Evolutionary conservation across 805 yeast genomes (phyloP).

Genomic region (Pichia kluyveri): DNA sequence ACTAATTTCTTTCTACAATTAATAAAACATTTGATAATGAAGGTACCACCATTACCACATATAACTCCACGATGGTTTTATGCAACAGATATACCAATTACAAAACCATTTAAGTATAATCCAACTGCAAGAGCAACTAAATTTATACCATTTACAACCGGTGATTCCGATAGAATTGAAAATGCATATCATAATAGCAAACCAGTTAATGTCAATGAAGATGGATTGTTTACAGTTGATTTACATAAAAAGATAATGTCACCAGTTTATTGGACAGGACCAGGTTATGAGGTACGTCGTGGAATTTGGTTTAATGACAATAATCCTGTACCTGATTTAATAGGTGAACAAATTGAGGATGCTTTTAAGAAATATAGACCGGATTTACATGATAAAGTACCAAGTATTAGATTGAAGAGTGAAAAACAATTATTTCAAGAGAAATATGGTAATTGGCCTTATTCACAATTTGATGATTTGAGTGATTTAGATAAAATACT

Average conservation of each 20-base stretch:
- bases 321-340: conserved; percentile 34
- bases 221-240: conserved; percentile 67
- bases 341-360: conserved; percentile 49
- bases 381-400: background rate
- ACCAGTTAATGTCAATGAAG: conserved; percentile 66
- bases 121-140: conserved; percentile 43
- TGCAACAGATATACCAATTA: conserved; percentile 68
- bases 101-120: conserved; percentile 54
- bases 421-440: conserved; percentile 22
- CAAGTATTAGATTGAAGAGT: conserved; percentile 12
- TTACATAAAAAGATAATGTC: conserved; percentile 40
- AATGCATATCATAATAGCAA: conserved; percentile 26
- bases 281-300: conserved; percentile 70
- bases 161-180: conserved; percentile 61
- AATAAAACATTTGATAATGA: background rate
- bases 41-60: background rate
- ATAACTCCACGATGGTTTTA: conserved; percentile 55
- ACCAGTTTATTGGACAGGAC: conserved; percentile 88
- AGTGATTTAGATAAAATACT: conserved; percentile 20
- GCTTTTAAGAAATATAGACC: conserved; percentile 33
- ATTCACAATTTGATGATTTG: conserved; percentile 16
- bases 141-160: conserved; percentile 57
- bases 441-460: conserved; percentile 19
- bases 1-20: too few relatives aligned
- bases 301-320: conserved; percentile 78